Percentiles rank a stretch among this genome's conserved stretches.
These are phyloP conservation scores for Tolypocladium tundrense DNA, from an alignment of 2,329 filamentous ascomycete species.

Conservation along the genomic window DNA sequence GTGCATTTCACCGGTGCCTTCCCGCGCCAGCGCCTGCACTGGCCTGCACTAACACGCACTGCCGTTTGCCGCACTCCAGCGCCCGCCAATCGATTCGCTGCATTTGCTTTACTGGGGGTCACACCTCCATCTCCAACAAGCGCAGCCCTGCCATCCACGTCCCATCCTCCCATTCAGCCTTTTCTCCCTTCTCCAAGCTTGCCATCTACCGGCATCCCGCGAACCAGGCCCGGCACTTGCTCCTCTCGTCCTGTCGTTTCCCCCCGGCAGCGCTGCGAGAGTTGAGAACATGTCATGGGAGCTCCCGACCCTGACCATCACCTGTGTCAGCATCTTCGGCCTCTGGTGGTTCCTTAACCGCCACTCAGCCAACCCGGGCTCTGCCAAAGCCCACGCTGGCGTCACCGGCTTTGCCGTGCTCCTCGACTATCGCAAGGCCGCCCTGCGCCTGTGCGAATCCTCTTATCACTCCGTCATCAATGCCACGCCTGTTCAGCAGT, in stretches of 20 bases:
- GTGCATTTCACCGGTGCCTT: not conserved
- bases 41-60: not conserved
- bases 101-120: slow-evolving; percentile 16
- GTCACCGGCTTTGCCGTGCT: slow-evolving; percentile 21
- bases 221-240: slow-evolving; percentile 2
- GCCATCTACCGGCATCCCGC: slow-evolving; percentile 15
- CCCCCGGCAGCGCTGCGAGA: slow-evolving; percentile 6
- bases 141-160: slow-evolving; percentile 7
- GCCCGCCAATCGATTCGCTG: slow-evolving; percentile 14
- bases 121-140: slow-evolving; percentile 1
- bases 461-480: slow-evolving; percentile 29
- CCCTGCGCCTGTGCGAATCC: slow-evolving; percentile 17
- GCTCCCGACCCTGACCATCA: slow-evolving; percentile 28
- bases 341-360: slow-evolving; percentile 26
- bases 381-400: slow-evolving; percentile 14
- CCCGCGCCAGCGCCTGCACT: not conserved
- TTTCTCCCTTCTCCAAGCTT: slow-evolving; percentile 1
- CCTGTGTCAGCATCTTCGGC: slow-evolving; percentile 27
- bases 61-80: not conserved
- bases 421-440: slow-evolving; percentile 19
- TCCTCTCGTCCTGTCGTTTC: slow-evolving; percentile 2
- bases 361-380: slow-evolving; percentile 18
- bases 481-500: slow-evolving; percentile 35
- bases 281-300: slow-evolving; percentile 34
- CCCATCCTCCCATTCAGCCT: not conserved